Evolutionary conservation across 2,329 filamentous ascomycete genomes (phyloP), one percentile per base, ranked within the genome.

Genomic region (Beauveria sp.): DNA sequence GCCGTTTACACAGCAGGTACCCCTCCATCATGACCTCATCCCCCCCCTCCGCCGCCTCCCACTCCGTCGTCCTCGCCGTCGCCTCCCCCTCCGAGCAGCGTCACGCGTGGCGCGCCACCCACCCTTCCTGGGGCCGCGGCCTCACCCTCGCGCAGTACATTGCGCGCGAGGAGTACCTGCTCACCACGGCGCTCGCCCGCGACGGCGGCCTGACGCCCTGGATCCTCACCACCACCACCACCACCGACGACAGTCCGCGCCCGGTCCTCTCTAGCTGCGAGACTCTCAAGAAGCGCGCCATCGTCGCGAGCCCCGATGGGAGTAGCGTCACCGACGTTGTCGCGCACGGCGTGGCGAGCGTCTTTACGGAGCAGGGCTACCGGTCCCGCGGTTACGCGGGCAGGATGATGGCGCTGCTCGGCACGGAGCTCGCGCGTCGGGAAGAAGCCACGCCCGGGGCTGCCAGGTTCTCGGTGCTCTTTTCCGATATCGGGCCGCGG

Each of bases 401-500:
- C 61, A 80, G 87, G 60, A 92, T 94, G 87, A 82, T 92, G 72
- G 72, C 73, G 47, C 85, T 92, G 66, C 70, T 94, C 41, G 85
- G 82, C 16, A 64, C 69, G 9, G 65, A 67, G 41, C 71, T 84
- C 26, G 65, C 65, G 16, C 58, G 58, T 1, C 63, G 64, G 43
- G 66, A 74, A 47, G 66, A 24, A 64, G 55, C 68, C 65, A 43
- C 69, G 26, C 53, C 68, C n/a, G 66, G 69, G 28, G 74, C 76
- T 55, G 70, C 79, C 71, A 64, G 73, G 16, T 94, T 93, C 72
- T 92, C 90, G 0, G 83, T 96, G 8, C 79, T 97, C 9, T 96
- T 87, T 73, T 96, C 91, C 9, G 91, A 96, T 68, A 92, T 96
- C 65, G 91, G 92, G 22, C 89, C 91, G 77, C 77, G 78, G 44